Evolutionary conservation across 2,329 filamentous ascomycete genomes (phyloP), one percentile per base, ranked within the genome.

Genomic region (Sporothrix brasiliensis): DNA sequence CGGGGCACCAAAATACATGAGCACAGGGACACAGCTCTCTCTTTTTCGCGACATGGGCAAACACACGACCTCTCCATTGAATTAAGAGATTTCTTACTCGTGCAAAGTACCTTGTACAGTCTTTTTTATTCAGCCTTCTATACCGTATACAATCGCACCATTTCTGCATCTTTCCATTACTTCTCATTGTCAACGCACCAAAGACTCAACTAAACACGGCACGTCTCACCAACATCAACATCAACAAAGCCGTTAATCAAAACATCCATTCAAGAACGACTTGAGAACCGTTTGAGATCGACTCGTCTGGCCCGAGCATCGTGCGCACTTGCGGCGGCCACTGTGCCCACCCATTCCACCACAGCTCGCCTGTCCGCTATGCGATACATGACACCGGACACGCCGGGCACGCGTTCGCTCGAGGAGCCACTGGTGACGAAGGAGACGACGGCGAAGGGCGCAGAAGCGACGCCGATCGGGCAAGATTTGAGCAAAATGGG

Each of bases 331-430:
- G 24, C 16, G 49, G 53, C 53, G 53, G 34, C 44, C 67, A 49
- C 21, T 50, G 50, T 16, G 63, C 49, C 63, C 49, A 41, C 21
- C 30, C 19, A 11, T 49, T 41, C 24, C n/a, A 13, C 7, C 6
- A 30, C 21, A 41, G 53, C 67, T 27, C 21, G 13, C 60, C 7
- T 5, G 11, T 47, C 70, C 39, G 61, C 44, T 30, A 73, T 72
- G 70, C 68, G 70, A 34, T 66, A 63, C 41, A 30, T 70, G 67
- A 74, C 73, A 47, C 71, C 71, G 16, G 73, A 72, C 67, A 72
- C 72, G 24, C 69, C 70, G 70, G 56, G 72, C 69, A 71, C 65
- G 58, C 69, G 67, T 39, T 52, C 30, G 70, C 70, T 52, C 69
- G 60, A 47, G 47, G 60, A 47, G 39, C 69, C 69, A 16, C 63